These are phyloP conservation scores for Torulaspora quercuum DNA, from an alignment of 805 yeast genomes.

Conservation along the genomic window DNA sequence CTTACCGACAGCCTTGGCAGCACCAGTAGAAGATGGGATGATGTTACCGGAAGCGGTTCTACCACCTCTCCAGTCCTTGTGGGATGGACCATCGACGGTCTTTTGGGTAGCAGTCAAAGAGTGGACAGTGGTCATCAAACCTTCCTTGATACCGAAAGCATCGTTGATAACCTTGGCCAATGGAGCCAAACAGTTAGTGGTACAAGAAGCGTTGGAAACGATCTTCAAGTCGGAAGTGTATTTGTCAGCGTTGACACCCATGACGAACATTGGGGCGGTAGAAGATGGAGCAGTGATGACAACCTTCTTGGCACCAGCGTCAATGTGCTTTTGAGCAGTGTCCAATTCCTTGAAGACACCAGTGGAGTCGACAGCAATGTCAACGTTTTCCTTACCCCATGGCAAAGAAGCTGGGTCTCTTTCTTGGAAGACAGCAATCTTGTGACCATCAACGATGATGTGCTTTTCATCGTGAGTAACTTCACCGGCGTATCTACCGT, in stretches of 20 bases:
- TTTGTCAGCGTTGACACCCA: conserved; percentile 63
- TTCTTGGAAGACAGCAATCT: conserved; percentile 54
- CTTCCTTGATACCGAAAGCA: conserved; percentile 65
- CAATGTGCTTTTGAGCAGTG: conserved; percentile 65
- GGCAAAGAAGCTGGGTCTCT: conserved; percentile 66
- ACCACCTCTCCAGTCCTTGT: conserved; percentile 80
- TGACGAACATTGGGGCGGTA: conserved; percentile 71
- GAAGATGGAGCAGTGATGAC: conserved; percentile 69
- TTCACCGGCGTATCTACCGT: conserved; percentile 59
- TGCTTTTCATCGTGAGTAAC: conserved; percentile 51
- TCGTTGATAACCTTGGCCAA: conserved; percentile 67
- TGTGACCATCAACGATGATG: conserved; percentile 52
- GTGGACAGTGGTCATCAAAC: conserved; percentile 73
- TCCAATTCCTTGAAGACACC: conserved; percentile 67
- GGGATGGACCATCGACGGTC: conserved; percentile 75
- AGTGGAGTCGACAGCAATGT: conserved; percentile 65
- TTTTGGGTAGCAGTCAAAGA: conserved; percentile 70
- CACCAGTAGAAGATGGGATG: conserved; percentile 74
- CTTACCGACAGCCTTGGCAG: conserved; percentile 74
- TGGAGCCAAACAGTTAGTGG: conserved; percentile 74
- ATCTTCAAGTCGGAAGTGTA: conserved; percentile 56
- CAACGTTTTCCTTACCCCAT: conserved; percentile 62
- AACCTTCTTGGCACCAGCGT: conserved; percentile 72
- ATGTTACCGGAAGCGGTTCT: conserved; percentile 74
- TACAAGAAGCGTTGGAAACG: conserved; percentile 69